phyloP scores from a whole-genome alignment of 805 yeast genomes.

The Ogataea nonfermentans region DNA sequence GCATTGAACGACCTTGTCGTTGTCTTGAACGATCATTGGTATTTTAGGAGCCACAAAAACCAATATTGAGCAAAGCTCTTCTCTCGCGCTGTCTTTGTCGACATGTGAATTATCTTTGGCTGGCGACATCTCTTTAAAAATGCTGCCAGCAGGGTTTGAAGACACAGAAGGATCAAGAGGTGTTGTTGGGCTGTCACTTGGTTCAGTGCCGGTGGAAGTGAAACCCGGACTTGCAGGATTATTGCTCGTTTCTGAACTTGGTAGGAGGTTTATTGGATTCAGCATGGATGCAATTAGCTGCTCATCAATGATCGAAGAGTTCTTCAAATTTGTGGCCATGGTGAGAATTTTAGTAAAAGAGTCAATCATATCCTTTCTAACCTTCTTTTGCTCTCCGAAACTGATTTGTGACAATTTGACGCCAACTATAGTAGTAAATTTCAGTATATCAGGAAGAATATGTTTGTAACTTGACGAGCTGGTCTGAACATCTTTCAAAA shows the following conservation, averaged over 20 bases:
- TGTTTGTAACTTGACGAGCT: conserved; percentile 47
- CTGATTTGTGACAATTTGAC: conserved; percentile 56
- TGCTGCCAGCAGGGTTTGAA: no score
- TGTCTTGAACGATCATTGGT: conserved; percentile 47
- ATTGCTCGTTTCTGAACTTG: conserved; percentile 14
- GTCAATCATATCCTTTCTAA: conserved; percentile 49
- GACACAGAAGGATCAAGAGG: neutral
- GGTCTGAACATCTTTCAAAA: conserved; percentile 56
- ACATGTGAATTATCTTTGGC: conserved; percentile 6
- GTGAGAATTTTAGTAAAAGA: conserved; percentile 27
- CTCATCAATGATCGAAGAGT: conserved; percentile 17
- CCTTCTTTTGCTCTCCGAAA: conserved; percentile 59
- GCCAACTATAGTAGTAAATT: conserved; percentile 50
- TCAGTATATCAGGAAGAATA: conserved; percentile 52
- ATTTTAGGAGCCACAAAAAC: conserved; percentile 40
- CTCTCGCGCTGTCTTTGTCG: conserved; percentile 34
- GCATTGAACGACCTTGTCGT: conserved; percentile 55
- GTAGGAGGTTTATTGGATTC: conserved; percentile 26
- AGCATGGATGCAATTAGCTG: conserved; percentile 17
- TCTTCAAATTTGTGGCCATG: conserved; percentile 25
- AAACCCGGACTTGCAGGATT: neutral
- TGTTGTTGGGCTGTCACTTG: conserved; percentile 1
- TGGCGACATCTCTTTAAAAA: conserved; percentile 13
- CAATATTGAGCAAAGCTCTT: conserved; percentile 45
- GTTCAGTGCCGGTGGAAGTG: neutral